Evolutionary conservation across 2,329 filamentous ascomycete species (phyloP).

Genomic region (Calonectria hawksworthii): DNA sequence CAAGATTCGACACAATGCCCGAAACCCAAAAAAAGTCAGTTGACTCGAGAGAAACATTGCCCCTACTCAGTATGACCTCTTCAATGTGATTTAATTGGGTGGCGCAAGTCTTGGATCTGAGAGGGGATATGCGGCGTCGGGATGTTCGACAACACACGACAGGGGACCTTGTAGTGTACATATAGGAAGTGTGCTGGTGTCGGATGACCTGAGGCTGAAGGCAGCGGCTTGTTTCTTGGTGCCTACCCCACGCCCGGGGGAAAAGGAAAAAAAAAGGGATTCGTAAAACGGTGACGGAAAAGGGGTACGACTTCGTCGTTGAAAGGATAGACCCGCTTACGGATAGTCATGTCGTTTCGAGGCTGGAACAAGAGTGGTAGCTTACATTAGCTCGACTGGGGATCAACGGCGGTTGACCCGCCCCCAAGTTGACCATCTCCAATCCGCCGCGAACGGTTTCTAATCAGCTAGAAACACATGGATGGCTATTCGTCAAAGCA

Average conservation of each 20-base stretch:
- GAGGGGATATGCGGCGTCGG: constrained; percentile 7
- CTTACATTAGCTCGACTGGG: constrained; percentile 13
- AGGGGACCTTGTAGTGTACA: background rate
- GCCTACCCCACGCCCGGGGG: constrained; percentile 4
- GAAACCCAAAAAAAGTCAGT: background rate
- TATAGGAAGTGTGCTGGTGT: background rate
- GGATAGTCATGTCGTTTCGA: constrained; percentile 10
- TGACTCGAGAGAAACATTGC: background rate
- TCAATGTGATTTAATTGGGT: constrained; percentile 4
- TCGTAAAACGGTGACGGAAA: background rate
- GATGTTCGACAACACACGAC: constrained; percentile 6
- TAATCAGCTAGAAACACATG: constrained; percentile 14
- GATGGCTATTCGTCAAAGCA: constrained; percentile 1
- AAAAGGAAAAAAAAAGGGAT: background rate
- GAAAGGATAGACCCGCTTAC: background rate
- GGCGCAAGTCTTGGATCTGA: background rate
- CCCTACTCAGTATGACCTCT: constrained; percentile 12
- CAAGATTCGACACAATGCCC: background rate
- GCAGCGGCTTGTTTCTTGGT: background rate
- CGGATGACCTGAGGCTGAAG: constrained; percentile 10
- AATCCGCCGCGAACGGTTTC: constrained; percentile 11
- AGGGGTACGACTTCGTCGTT: background rate
- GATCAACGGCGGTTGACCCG: constrained; percentile 24
- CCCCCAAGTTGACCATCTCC: constrained; percentile 18
- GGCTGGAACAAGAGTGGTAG: constrained; percentile 10